Conservation (phyloP, 169 alveolate species). For the Cryptosporidium bovis region DNA sequence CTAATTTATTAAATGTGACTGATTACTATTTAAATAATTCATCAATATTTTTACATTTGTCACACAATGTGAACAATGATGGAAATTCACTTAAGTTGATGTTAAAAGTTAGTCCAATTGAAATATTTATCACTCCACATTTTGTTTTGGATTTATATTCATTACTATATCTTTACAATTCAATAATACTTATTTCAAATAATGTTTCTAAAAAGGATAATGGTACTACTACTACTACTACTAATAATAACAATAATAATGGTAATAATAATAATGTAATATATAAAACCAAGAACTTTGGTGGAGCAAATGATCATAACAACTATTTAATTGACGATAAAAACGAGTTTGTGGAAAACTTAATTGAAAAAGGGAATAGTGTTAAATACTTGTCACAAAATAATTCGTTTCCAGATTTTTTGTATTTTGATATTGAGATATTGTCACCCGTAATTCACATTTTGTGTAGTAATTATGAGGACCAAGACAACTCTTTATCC, state of each 20-base stretch:
- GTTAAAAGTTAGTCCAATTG: constrained; percentile 51
- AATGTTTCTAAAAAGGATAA: constrained; percentile 1
- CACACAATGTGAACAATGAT: constrained; percentile 46
- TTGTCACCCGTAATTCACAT: constrained; percentile 61
- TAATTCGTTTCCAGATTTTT: constrained; percentile 59
- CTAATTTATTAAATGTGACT: not conserved
- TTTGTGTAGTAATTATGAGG: constrained; percentile 29
- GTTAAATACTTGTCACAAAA: constrained; percentile 47
- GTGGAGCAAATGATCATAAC: not conserved
- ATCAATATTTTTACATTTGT: constrained; percentile 29
- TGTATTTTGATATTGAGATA: constrained; percentile 64
- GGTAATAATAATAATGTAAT: not conserved
- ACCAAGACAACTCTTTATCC: constrained; percentile 6
- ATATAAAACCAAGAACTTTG: not conserved
- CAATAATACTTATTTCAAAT: constrained; percentile 42
- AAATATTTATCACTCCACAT: constrained; percentile 40
- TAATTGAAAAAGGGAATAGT: constrained; percentile 32
- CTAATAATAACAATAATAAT: not conserved
- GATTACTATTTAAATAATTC: not conserved
- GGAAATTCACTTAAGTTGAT: constrained; percentile 59
- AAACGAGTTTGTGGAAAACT: constrained; percentile 50
- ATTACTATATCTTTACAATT: constrained; percentile 27
- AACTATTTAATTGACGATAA: constrained; percentile 18
- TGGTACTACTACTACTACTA: not conserved
- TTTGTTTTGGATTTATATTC: constrained; percentile 50